Conservation (phyloP, 2,329 filamentous ascomycete species). For the Diaporthe velutina region DNA sequence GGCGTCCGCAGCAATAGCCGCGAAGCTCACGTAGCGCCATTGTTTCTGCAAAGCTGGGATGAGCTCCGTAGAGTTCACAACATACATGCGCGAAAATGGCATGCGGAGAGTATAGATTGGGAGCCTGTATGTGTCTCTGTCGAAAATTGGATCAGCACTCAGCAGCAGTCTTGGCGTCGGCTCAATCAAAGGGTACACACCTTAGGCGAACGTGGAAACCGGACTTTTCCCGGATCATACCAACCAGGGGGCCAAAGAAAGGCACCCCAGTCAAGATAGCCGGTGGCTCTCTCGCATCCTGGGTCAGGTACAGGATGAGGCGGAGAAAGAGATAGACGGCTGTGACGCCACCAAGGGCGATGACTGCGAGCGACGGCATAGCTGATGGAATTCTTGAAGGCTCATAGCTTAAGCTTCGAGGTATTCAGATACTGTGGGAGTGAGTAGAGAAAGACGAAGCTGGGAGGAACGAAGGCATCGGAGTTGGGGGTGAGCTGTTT, state of each 20-base stretch:
- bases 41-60: conserved; percentile 45
- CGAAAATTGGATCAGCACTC: background rate
- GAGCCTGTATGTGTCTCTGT: conserved; percentile 41
- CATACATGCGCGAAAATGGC: conserved; percentile 44
- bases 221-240: conserved; percentile 38
- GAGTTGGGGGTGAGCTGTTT: too few relatives aligned
- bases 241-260: conserved; percentile 44
- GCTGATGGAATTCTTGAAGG: background rate
- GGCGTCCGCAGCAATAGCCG: conserved; percentile 43
- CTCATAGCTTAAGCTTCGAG: too few relatives aligned
- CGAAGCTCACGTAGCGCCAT: conserved; percentile 46
- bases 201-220: background rate
- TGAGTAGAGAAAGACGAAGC: too few relatives aligned
- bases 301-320: conserved; percentile 42
- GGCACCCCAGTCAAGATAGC: conserved; percentile 42
- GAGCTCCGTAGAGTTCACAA: conserved; percentile 45
- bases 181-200: background rate
- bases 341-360: background rate
- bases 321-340: conserved; percentile 42
- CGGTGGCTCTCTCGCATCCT: conserved; percentile 45
- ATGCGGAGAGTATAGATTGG: conserved; percentile 47
- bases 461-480: too few relatives aligned
- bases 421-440: background rate
- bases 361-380: background rate
- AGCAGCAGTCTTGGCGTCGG: background rate